Base-by-base conservation (phyloP, 306 rosid species). In the Astragalus glycyphyllos region DNA sequence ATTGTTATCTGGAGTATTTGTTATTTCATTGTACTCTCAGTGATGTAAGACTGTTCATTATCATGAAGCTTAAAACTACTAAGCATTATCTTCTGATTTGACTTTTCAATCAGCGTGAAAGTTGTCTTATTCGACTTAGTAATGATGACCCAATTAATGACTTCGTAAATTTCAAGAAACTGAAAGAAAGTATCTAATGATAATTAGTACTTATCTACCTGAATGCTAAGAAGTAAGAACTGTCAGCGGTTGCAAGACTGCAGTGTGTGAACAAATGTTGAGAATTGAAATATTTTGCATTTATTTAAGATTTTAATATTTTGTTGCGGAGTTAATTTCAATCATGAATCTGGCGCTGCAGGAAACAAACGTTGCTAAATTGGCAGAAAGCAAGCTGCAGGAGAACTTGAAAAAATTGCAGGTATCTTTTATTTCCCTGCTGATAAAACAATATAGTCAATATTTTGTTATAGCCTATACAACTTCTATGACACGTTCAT, bases 351-450 rank as follows among this genome's bases (percentile, higher is more conserved):
- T 78, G 54, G 50, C 68, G 31, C 32, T 34, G 80, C 94, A 94
- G 98, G 97, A 90, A 80, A 20, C 87, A 62, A 80, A 74, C 35
- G 78, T 3, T 55, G 97, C 97, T 38, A 90, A 83, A 77, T 40
- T 90, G 81, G 88, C 98, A 56, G 79, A 89, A 64, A 82, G 80
- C 85, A 94, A 86, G 86, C 83, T 94, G 61, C 96, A 83, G 3
- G 97, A 94, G 35, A 90, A 86, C 72, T 3, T 50, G 32, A 76
- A 58, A 6, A 94, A 80, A 58, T 76, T 90, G 44, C 90, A 94
- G 92, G 97, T 91, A 83, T 79, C 16, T 48, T 11, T 17, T 17
- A 4, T 9, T 29, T 26, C 23, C 23, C 26, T 58, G 9, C 11
- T 58, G 23, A 57, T 53, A 45, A 77, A 68, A 62, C 8, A 7